Evolutionary conservation across 1,284 basidiomycete genomes (phyloP), one percentile per base, ranked within the genome.

Genomic region (Pyrrhoderma lamaoense): DNA sequence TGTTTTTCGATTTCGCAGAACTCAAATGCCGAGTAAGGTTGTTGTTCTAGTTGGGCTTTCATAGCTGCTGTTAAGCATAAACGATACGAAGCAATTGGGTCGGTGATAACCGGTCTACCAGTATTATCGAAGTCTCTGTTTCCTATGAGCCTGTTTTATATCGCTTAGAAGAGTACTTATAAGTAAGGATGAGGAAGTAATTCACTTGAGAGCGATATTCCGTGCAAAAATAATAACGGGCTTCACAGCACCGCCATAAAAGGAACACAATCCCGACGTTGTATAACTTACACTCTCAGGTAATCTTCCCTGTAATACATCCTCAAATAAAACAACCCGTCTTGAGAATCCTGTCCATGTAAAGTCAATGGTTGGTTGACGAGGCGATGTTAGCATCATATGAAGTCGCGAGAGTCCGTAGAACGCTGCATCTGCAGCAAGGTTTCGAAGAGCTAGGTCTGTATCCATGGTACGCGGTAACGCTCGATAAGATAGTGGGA

Each of bases 351-450:
- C 55, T 18, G 52, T 51, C 55, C 55, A 58, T n/a, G 48, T 47
- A 23, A 58, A 49, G 27, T 53, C 50, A 14, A 56, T 46, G 7
- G 45, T 23, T 14, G 55, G 56, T 16, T 51, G 52, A 14, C 39
- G 45, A 21, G 57, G 57, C 34, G 36, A 39, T 8, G 49, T 56
- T n/a, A 58, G 39, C 23, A 49, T 16, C 9, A 45, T 40, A 31
- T 53, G 36, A 19, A 58, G 45, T 1, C 53, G 18, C 5, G 46
- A 22, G 8, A 58, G 51, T 9, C 57, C 56, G 40, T 55, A 58
- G 51, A 57, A 58, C 3, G 52, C 56, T 3, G 57, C 57, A 44
- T 58, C 57, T 9, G 49, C 48, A 5, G 45, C 49, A 21, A 58
- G 51, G 42, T 57, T 55, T 11, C 46, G 46, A 31, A 52, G 44